Conservation (phyloP, 2,329 filamentous ascomycete species). For the Verticillium klebahnii region DNA sequence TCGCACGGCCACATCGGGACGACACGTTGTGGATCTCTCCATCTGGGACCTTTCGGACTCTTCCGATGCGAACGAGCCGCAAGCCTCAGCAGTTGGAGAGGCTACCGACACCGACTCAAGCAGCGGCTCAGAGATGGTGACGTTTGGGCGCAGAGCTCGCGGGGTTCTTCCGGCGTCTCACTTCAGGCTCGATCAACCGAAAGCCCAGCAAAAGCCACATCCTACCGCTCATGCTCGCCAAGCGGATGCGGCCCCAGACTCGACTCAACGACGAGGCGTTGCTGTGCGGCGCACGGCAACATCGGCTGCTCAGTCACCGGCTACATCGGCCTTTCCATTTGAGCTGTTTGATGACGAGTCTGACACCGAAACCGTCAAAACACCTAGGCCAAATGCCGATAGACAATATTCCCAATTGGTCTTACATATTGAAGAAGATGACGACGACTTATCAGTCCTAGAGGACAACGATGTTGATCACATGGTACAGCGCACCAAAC, state of each 20-base stretch:
- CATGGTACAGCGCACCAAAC: constrained; percentile 42
- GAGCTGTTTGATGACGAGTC: constrained; percentile 42
- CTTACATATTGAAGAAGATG: constrained; percentile 4
- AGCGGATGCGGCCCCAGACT: constrained; percentile 29
- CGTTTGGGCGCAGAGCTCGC: constrained; percentile 42
- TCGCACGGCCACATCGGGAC: background rate
- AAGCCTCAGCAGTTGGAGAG: constrained; percentile 5
- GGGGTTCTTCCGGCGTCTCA: constrained; percentile 65
- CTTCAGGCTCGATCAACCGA: constrained; percentile 53
- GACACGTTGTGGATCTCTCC: constrained; percentile 7
- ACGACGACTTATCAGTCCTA: constrained; percentile 30
- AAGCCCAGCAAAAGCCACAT: constrained; percentile 18
- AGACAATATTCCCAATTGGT: constrained; percentile 16
- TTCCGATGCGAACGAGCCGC: constrained; percentile 1
- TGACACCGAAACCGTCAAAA: constrained; percentile 29
- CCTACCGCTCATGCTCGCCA: constrained; percentile 21
- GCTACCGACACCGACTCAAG: constrained; percentile 24
- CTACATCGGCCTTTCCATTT: background rate
- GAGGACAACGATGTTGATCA: constrained; percentile 49
- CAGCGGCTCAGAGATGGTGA: constrained; percentile 36
- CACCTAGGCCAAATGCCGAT: constrained; percentile 3
- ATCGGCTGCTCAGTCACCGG: constrained; percentile 10
- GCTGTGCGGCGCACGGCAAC: constrained; percentile 37
- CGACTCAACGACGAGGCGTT: constrained; percentile 40
- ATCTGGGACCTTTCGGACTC: constrained; percentile 8